A percentile compares a stretch with the other conserved stretches of the same genome.
Evolutionary conservation across 331 rosid genomes (phyloP).

Genomic region (Dryas integrifolia): DNA sequence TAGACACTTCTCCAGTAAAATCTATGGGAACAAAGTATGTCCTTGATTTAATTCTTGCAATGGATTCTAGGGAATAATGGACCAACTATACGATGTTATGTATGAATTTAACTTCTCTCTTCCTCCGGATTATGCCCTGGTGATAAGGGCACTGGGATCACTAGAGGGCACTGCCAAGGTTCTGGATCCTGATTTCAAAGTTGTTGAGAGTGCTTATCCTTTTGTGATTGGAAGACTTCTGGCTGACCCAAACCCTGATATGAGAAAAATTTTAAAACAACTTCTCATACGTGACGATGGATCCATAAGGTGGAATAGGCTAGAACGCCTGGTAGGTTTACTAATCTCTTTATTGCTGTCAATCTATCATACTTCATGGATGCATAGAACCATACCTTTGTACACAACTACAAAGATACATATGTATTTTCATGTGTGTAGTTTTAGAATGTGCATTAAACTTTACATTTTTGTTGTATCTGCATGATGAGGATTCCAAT

Average conservation of each 20-base stretch:
- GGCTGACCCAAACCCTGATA: slow-evolving; percentile 91
- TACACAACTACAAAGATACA: neutral
- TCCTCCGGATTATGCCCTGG: slow-evolving; percentile 99
- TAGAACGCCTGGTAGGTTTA: slow-evolving; percentile 76
- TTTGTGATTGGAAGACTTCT: slow-evolving; percentile 91
- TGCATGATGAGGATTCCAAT: neutral
- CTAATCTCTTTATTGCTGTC: slow-evolving; percentile 20
- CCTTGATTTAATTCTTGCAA: slow-evolving; percentile 24
- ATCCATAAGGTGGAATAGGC: slow-evolving; percentile 92
- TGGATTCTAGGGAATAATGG: slow-evolving; percentile 87
- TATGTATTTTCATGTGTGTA: neutral
- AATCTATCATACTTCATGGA: neutral
- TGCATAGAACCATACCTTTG: neutral
- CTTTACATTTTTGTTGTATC: neutral
- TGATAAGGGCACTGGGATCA: slow-evolving; percentile 89
- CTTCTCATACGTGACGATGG: slow-evolving; percentile 83
- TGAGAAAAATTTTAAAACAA: slow-evolving; percentile 93
- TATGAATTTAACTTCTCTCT: slow-evolving; percentile 84
- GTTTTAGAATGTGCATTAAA: neutral
- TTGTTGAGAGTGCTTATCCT: slow-evolving; percentile 89
- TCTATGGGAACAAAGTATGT: neutral
- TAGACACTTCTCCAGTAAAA: neutral
- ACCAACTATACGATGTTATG: slow-evolving; percentile 76
- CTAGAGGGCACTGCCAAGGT: slow-evolving; percentile 95
- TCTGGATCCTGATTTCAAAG: slow-evolving; percentile 90